Evolutionary conservation across 2,329 filamentous ascomycete genomes (phyloP).

Genomic region (Pseudocercospora macadamiae): DNA sequence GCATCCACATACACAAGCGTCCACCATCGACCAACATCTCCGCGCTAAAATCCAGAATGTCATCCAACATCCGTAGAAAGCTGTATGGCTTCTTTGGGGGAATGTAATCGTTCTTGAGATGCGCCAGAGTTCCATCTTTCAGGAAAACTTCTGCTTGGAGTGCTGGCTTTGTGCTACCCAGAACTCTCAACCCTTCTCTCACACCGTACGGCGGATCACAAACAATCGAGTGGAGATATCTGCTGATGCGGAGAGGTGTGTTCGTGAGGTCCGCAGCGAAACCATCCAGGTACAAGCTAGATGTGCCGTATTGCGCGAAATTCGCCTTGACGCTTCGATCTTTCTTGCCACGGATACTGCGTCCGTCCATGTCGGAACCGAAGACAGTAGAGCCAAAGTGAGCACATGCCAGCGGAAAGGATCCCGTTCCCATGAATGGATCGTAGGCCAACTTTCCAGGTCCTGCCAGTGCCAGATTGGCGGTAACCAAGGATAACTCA

Average conservation of each 20-base stretch:
- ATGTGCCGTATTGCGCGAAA: constrained; percentile 79
- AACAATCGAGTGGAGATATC: constrained; percentile 83
- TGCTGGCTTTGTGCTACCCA: constrained; percentile 70
- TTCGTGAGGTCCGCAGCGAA: constrained; percentile 90
- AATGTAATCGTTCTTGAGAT: constrained; percentile 72
- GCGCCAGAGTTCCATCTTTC: constrained; percentile 69
- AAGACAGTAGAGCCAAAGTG: constrained; percentile 84
- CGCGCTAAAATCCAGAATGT: constrained; percentile 82
- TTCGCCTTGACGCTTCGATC: constrained; percentile 67
- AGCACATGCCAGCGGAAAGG: constrained; percentile 85
- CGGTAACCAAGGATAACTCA: constrained; percentile 86
- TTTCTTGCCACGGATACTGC: constrained; percentile 75
- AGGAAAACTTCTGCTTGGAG: constrained; percentile 58
- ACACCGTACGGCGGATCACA: constrained; percentile 97
- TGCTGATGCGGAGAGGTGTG: constrained; percentile 63
- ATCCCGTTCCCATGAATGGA: constrained; percentile 93
- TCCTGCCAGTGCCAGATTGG: constrained; percentile 81
- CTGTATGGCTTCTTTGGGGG: constrained; percentile 91
- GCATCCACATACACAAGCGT: constrained; percentile 94
- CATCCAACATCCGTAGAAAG: constrained; percentile 85
- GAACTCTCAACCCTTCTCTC: constrained; percentile 83
- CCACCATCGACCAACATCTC: constrained; percentile 76
- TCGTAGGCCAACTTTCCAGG: constrained; percentile 90
- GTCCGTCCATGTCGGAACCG: constrained; percentile 91
- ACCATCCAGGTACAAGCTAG: constrained; percentile 68